phyloP scores from a whole-genome alignment of 129 eudicot genomes.

The Flaveria linearis region DNA sequence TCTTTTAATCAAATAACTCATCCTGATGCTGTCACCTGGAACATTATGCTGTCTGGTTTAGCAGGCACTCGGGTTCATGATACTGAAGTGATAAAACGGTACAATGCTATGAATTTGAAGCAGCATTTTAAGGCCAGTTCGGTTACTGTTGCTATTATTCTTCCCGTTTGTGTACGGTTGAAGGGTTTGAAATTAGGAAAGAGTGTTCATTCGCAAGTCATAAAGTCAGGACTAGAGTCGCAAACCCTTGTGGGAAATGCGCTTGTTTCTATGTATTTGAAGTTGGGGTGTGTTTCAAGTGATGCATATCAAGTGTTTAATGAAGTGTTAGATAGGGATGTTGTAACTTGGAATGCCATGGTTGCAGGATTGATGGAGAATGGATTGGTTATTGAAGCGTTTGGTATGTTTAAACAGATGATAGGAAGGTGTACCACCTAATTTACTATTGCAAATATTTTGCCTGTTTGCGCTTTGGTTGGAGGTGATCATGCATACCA shows the following conservation, averaged over 20 bases:
- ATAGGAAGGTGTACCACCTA: slow-evolving; percentile 51
- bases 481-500: slow-evolving; percentile 32
- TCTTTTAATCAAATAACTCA: slow-evolving; percentile 42
- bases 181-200: slow-evolving; percentile 51
- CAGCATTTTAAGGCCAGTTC: slow-evolving; percentile 44
- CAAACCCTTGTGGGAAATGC: slow-evolving; percentile 78
- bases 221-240: slow-evolving; percentile 62
- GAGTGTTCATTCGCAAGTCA: slow-evolving; percentile 60
- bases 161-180: slow-evolving; percentile 69
- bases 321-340: slow-evolving; percentile 67
- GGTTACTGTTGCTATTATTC: slow-evolving; percentile 68
- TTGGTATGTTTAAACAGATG: slow-evolving; percentile 59
- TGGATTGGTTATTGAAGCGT: slow-evolving; percentile 53
- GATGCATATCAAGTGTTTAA: slow-evolving; percentile 54
- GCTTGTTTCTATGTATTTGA: slow-evolving; percentile 78
- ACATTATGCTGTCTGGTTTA: slow-evolving; percentile 76
- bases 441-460: slow-evolving; percentile 67
- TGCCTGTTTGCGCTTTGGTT: slow-evolving; percentile 59
- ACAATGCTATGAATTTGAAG: slow-evolving; percentile 40
- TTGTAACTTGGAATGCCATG: slow-evolving; percentile 81
- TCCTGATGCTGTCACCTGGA: slow-evolving; percentile 73
- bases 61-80: slow-evolving; percentile 59
- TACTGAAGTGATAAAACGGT: slow-evolving; percentile 51
- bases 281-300: slow-evolving; percentile 50
- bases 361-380: slow-evolving; percentile 84